Evolutionary conservation across 129 eudicot species (phyloP).

Genomic region (Tagetes patula): DNA sequence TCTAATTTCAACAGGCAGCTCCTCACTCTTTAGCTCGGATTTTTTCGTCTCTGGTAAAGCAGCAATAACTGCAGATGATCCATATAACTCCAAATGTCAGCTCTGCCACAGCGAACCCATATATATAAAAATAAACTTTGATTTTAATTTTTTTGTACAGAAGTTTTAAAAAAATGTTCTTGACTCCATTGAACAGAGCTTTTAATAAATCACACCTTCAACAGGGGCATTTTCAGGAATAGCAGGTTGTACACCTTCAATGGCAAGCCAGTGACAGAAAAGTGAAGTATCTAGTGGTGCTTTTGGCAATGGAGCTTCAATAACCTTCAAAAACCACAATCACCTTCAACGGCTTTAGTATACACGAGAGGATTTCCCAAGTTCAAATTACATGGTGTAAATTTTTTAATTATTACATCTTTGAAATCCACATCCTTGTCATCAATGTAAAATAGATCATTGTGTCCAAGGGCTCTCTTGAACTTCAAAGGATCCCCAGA

Average conservation of each 20-base stretch:
- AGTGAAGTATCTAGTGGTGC: slow-evolving; percentile 70
- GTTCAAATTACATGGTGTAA: background rate
- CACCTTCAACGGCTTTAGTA: background rate
- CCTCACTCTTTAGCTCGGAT: slow-evolving; percentile 50
- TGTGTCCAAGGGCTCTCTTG: slow-evolving; percentile 70
- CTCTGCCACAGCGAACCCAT: slow-evolving; percentile 30
- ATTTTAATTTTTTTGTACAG: background rate
- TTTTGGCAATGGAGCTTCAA: slow-evolving; percentile 81
- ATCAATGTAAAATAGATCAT: slow-evolving; percentile 63
- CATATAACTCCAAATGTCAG: slow-evolving; percentile 37
- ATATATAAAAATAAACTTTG: slow-evolving; percentile 21
- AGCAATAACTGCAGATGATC: slow-evolving; percentile 52
- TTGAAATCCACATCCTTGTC: slow-evolving; percentile 69
- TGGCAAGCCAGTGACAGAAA: slow-evolving; percentile 70
- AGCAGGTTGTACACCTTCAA: slow-evolving; percentile 78
- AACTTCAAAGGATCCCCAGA: slow-evolving; percentile 73
- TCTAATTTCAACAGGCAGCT: slow-evolving; percentile 62
- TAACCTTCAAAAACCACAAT: slow-evolving; percentile 32
- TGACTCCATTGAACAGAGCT: background rate
- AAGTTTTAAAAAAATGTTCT: background rate
- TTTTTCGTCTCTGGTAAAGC: slow-evolving; percentile 47
- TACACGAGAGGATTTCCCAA: slow-evolving; percentile 7
- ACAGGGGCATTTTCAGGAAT: slow-evolving; percentile 73
- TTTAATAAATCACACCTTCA: slow-evolving; percentile 51
- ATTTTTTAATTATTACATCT: slow-evolving; percentile 55